A percentile compares a stretch with the other conserved stretches of the same genome.
Conservation (phyloP, 2,329 filamentous ascomycete genomes). For the Lecanicillium sp. region DNA sequence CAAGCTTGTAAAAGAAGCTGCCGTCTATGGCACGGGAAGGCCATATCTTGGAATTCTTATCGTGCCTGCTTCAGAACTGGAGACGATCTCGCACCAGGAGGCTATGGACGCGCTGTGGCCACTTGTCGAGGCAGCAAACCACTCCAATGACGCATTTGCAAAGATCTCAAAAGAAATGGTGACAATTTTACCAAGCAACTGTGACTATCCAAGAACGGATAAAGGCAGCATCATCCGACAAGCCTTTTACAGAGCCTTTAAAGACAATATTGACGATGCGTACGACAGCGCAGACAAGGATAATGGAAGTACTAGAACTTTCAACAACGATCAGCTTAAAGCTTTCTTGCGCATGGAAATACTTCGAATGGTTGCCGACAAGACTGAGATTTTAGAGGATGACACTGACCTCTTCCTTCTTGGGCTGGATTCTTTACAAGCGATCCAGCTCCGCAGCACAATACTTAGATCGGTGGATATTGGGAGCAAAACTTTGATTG, state of each 20-base stretch:
- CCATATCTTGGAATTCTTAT: constrained; percentile 49
- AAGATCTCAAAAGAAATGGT: constrained; percentile 40
- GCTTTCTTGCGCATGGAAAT: too few relatives aligned
- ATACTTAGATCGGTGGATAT: constrained; percentile 44
- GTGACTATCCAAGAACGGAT: constrained; percentile 39
- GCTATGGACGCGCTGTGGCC: constrained; percentile 25
- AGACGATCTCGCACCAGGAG: constrained; percentile 14
- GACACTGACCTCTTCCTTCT: constrained; percentile 50
- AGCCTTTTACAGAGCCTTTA: constrained; percentile 36
- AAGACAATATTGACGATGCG: constrained; percentile 30
- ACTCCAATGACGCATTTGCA: constrained; percentile 20
- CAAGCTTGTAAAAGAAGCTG: constrained; percentile 38
- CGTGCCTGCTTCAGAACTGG: constrained; percentile 3
- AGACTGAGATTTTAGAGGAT: constrained; percentile 19
- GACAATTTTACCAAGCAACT: constrained; percentile 33
- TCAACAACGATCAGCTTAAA: too few relatives aligned
- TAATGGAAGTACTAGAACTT: constrained; percentile 14
- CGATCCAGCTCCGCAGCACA: constrained; percentile 43
- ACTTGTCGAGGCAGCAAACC: constrained; percentile 22
- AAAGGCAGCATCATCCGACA: constrained; percentile 45
- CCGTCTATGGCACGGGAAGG: constrained; percentile 53
- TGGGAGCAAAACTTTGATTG: constrained; percentile 34
- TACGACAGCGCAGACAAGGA: constrained; percentile 22
- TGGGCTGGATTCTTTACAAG: constrained; percentile 51
- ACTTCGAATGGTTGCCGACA: too few relatives aligned